Percentiles rank a stretch among this genome's conserved stretches.
Conservation (phyloP, 2,329 filamentous ascomycete genomes). For the Bipolaris cookei region DNA sequence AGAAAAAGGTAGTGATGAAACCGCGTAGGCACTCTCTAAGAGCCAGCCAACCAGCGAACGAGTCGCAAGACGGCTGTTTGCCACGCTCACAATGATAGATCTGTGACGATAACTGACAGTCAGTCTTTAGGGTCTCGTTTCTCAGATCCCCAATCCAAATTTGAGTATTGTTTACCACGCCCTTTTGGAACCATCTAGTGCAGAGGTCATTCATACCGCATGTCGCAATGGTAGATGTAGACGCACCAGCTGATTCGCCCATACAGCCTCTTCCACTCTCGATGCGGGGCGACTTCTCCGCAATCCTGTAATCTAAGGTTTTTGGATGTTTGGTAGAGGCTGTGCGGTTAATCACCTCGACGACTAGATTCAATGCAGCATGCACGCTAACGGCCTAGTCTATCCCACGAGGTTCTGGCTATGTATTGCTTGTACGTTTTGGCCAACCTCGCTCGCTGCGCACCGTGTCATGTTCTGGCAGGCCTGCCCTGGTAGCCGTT, state of each 20-base stretch:
- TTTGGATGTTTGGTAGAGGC: slow-evolving; percentile 5
- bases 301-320: slow-evolving; percentile 10
- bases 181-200: neutral
- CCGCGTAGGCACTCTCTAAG: neutral
- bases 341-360: neutral
- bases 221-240: neutral
- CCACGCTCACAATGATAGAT: neutral
- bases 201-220: neutral
- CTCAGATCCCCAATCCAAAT: neutral
- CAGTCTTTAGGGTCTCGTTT: neutral
- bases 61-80: neutral
- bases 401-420: slow-evolving; percentile 6
- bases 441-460: slow-evolving; percentile 13
- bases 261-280: neutral
- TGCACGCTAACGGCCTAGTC: neutral
- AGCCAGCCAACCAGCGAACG: neutral
- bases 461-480: slow-evolving; percentile 23
- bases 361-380: neutral
- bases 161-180: neutral
- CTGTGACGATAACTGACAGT: neutral
- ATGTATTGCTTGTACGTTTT: slow-evolving; percentile 17
- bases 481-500: slow-evolving; percentile 16
- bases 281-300: neutral
- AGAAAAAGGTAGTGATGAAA: neutral
- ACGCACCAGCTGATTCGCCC: neutral